phyloP scores from a whole-genome alignment of 2,329 filamentous ascomycete species.

The Diaporthe sp. region DNA sequence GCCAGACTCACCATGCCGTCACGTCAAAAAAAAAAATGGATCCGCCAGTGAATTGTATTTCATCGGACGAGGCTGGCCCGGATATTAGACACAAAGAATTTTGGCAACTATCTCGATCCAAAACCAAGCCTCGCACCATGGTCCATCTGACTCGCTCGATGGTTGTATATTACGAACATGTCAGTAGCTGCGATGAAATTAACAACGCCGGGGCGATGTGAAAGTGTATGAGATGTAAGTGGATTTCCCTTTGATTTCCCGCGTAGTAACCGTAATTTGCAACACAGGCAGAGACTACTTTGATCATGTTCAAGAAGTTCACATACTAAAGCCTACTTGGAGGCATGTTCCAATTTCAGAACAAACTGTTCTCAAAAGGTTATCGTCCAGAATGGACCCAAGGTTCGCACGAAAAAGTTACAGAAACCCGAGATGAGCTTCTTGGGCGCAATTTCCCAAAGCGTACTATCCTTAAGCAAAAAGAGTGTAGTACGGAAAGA shows the following conservation, averaged over 20 bases:
- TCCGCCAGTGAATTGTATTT: background rate
- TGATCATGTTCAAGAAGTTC: background rate
- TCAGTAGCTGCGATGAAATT: background rate
- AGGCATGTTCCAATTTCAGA: background rate
- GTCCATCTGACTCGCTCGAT: background rate
- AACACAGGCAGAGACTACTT: background rate
- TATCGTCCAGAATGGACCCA: background rate
- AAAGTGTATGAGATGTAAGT: background rate
- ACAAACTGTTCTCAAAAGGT: background rate
- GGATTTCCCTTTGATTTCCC: background rate
- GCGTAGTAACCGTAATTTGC: background rate
- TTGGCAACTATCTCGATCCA: background rate
- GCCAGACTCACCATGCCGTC: background rate
- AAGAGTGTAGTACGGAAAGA: slow-evolving; percentile 3
- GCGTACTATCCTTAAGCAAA: background rate
- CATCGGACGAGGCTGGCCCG: background rate
- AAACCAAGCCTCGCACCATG: too few species aligned
- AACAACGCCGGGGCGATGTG: too few species aligned
- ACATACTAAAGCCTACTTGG: background rate
- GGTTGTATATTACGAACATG: too few species aligned
- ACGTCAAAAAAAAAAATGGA: background rate
- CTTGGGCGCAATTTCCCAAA: slow-evolving; percentile 7
- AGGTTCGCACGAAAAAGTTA: background rate
- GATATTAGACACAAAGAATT: background rate
- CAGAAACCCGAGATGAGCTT: slow-evolving; percentile 3